Evolutionary conservation across 495 filamentous ascomycete genomes (phyloP), one percentile per base, ranked within the genome.

Genomic region (Hypoxylon fuscum): DNA sequence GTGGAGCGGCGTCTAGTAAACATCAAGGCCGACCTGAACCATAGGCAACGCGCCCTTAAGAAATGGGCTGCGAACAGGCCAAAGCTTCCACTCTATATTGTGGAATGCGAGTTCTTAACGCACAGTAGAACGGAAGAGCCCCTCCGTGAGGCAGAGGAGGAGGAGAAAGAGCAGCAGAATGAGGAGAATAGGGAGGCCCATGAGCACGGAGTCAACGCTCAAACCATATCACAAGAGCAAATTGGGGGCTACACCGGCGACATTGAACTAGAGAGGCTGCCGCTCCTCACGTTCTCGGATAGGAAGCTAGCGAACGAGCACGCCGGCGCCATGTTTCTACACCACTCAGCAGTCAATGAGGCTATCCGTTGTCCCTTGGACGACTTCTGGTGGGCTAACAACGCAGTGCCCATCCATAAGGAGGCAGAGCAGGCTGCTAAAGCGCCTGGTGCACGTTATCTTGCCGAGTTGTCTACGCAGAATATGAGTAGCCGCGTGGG

Each of bases 31-130:
- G 44, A 49, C 29, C 29, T 64, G 0, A 64, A 34, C 3, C 42
- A 54, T 5, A 44, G 20, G 1, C 3, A 55, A 44, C 50, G 32
- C n/a, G 8, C 10, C 1, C 25, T 48, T 4, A 55, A 51, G 55
- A 55, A 55, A 14, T 59, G 62, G 62, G 50, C 62, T 11, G 23
- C 17, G 1, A 29, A 17, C 10, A 27, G 61, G 17, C 62, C 55
- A 0, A 55, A 37, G 12, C 29, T 60, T 5, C 49, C 55, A 0
- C 49, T 50, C 15, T 65, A 51, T 17, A 51, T 65, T 44, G 62
- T 65, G 40, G 55, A 59, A 25, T 64, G 61, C 43, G 61, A 64
- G 18, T 59, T 60, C 38, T 40, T 55, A 38, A 60, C 45, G 1
- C 49, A 34, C 1, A 10, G 9, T 20, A 42, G 20, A 1, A 25